A percentile compares a stretch with the other conserved stretches of the same genome.
Conservation (phyloP, 1,284 basidiomycete genomes). For the Ustilago shanxiensis region DNA sequence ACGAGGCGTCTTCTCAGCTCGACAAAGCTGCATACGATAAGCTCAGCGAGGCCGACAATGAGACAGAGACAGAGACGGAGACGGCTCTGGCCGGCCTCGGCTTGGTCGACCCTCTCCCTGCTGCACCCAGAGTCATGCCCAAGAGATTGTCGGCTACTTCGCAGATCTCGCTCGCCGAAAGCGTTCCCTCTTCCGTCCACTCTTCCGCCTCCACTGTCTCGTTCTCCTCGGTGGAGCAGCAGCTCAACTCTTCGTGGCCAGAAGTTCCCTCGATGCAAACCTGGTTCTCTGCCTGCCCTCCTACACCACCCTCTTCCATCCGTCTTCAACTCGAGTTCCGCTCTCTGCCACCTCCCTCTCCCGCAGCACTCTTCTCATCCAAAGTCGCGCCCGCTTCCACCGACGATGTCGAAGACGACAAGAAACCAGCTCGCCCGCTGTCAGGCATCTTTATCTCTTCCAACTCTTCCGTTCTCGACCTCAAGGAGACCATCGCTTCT, state of each 20-base stretch:
- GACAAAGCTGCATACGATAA: background rate
- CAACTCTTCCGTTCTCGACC: constrained; percentile 43
- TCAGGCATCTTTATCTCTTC: constrained; percentile 39
- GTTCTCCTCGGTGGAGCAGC: constrained; percentile 21
- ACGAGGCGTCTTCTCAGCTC: constrained; percentile 2
- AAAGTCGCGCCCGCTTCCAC: background rate
- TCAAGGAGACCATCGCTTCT: constrained; percentile 34
- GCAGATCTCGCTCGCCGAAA: constrained; percentile 24
- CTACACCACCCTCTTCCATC: constrained; percentile 40
- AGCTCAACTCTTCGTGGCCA: constrained; percentile 21
- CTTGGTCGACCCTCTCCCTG: constrained; percentile 18
- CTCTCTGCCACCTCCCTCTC: constrained; percentile 24
- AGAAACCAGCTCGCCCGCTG: constrained; percentile 10
- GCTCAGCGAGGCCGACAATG: constrained; percentile 17
- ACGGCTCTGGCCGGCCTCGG: constrained; percentile 25
- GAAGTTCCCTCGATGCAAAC: constrained; percentile 6
- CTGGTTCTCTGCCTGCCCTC: constrained; percentile 44
- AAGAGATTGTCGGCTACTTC: constrained; percentile 30
- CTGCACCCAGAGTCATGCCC: constrained; percentile 14
- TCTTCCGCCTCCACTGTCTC: constrained; percentile 25
- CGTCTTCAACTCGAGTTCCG: constrained; percentile 37
- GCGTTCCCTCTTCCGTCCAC: constrained; percentile 8
- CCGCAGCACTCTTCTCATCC: background rate
- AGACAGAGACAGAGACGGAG: background rate
- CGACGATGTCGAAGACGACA: background rate